A percentile compares a stretch with the other conserved stretches of the same genome.
Conservation (phyloP, 805 yeast genomes). For the Zygotorulaspora florentina region DNA sequence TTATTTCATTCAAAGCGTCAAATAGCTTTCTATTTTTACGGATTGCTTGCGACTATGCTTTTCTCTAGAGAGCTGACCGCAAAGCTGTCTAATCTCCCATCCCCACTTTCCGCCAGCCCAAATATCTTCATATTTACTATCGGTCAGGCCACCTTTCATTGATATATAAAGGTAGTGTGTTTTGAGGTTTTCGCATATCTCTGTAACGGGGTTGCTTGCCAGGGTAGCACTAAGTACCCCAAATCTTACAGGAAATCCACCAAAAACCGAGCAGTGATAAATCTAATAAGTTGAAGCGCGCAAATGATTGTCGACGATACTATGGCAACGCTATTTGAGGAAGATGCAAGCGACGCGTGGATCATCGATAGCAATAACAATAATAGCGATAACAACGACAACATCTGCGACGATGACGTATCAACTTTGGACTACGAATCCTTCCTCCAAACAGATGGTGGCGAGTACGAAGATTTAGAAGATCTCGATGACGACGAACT, state of each 20-base stretch:
- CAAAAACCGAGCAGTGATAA: background rate
- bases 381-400: too few species aligned
- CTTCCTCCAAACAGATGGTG: conserved; percentile 10
- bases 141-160: background rate
- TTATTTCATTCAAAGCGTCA: background rate
- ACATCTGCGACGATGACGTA: background rate
- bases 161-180: background rate
- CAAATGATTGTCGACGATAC: background rate
- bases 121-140: background rate
- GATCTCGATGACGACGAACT: conserved; percentile 6
- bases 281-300: background rate
- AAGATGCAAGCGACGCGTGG: background rate
- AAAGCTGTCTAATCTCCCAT: too few species aligned
- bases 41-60: too few species aligned
- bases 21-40: too few species aligned
- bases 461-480: conserved; percentile 5
- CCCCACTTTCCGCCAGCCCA: too few species aligned
- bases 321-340: background rate
- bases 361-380: background rate
- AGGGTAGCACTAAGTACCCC: background rate
- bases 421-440: conserved; percentile 5
- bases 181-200: background rate
- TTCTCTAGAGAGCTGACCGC: too few species aligned
- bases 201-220: too few species aligned
- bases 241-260: background rate